Evolutionary conservation across 805 yeast species (phyloP).

Genomic region (Wickerhamiella lipophila): DNA sequence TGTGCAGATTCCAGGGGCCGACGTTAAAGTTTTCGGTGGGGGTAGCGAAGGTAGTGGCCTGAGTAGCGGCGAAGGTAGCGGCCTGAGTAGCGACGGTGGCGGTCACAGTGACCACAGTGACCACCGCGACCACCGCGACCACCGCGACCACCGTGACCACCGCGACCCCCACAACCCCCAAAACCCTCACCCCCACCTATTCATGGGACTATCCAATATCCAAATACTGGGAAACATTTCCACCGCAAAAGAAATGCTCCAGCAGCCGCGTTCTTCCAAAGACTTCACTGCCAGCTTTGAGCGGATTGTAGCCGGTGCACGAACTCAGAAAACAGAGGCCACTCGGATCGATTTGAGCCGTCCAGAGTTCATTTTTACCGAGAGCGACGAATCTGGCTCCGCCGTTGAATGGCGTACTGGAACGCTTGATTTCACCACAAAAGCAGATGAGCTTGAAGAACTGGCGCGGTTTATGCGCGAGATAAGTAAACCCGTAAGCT

Average conservation of each 20-base stretch:
- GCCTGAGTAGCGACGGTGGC: too few species aligned
- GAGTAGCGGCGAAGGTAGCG: too few species aligned
- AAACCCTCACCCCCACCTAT: not conserved
- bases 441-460: not conserved
- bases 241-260: not conserved
- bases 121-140: too few species aligned
- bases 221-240: not conserved
- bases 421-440: slow-evolving; percentile 1
- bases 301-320: not conserved
- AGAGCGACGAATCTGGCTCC: not conserved
- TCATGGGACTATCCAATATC: not conserved
- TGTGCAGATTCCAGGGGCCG: not conserved
- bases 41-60: not conserved
- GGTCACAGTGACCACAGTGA: too few species aligned
- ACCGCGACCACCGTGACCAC: too few species aligned
- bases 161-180: too few species aligned
- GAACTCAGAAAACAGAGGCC: not conserved
- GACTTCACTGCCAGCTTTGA: not conserved
- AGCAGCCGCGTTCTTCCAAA: not conserved
- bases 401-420: not conserved
- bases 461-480: not conserved
- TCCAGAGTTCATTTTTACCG: not conserved
- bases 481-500: not conserved
- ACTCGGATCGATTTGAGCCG: slow-evolving; percentile 1
- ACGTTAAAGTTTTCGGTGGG: not conserved